Percentiles rank a stretch among this genome's conserved stretches.
Evolutionary conservation across 192 early-diverging fungal species (phyloP).

Genomic region (Oehlia diaphana): DNA sequence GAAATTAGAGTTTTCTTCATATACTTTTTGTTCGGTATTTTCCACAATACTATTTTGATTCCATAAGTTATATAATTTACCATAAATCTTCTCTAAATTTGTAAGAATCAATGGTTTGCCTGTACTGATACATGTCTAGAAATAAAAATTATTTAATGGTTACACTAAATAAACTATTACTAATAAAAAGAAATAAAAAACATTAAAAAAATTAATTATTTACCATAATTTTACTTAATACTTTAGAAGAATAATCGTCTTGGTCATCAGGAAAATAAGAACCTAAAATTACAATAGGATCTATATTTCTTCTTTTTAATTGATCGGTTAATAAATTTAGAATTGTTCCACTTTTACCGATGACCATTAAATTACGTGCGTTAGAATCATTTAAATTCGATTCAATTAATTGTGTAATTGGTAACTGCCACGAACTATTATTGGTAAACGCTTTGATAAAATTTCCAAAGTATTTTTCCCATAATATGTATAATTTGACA

Average conservation of each 20-base stretch:
- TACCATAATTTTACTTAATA: slow-evolving; percentile 27
- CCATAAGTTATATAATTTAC: slow-evolving; percentile 16
- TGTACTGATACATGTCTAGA: slow-evolving; percentile 21
- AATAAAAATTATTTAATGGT: neutral
- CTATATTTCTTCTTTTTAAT: neutral
- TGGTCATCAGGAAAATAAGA: slow-evolving; percentile 23
- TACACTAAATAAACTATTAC: too few species aligned
- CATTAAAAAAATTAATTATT: neutral
- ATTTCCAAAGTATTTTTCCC: neutral
- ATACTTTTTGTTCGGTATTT: too few species aligned
- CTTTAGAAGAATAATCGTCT: slow-evolving; percentile 25
- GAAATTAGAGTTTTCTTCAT: slow-evolving; percentile 16
- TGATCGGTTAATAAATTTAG: slow-evolving; percentile 6
- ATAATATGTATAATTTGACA: slow-evolving; percentile 5
- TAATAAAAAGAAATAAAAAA: neutral
- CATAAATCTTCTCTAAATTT: slow-evolving; percentile 24
- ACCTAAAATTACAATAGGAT: slow-evolving; percentile 26
- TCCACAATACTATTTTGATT: slow-evolving; percentile 28
- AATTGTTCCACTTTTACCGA: slow-evolving; percentile 19
- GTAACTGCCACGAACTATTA: neutral
- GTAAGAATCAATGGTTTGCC: slow-evolving; percentile 28
- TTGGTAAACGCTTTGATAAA: neutral
- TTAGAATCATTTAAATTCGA: slow-evolving; percentile 14
- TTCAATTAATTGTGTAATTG: slow-evolving; percentile 1
- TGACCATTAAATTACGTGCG: slow-evolving; percentile 22